Evolutionary conservation across 805 yeast genomes (phyloP).

Genomic region (Spathaspora gorwiae): DNA sequence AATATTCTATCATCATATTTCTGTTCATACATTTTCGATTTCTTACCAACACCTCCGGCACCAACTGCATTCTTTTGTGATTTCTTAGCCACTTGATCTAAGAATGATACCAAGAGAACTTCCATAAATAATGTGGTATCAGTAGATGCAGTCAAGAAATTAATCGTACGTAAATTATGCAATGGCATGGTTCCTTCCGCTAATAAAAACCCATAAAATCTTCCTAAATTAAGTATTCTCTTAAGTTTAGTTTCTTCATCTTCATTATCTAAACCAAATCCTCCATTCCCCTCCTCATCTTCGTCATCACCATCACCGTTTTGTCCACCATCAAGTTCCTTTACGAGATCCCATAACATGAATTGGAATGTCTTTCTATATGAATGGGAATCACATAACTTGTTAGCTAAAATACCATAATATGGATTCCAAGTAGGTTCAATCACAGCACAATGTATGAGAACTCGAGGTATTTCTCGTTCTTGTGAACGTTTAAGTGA

Average conservation of each 20-base stretch:
- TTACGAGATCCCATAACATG: conserved; percentile 79
- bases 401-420: conserved; percentile 74
- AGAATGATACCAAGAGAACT: conserved; percentile 61
- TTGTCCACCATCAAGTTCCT: conserved; percentile 54
- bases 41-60: conserved; percentile 30
- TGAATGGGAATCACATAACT: conserved; percentile 69
- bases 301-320: conserved; percentile 34
- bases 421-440: conserved; percentile 88
- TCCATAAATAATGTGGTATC: conserved; percentile 71
- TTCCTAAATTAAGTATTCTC: conserved; percentile 66
- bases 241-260: conserved; percentile 56
- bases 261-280: conserved; percentile 33
- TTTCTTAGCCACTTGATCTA: conserved; percentile 60
- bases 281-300: conserved; percentile 14
- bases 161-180: conserved; percentile 66
- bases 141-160: conserved; percentile 63
- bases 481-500: conserved; percentile 75
- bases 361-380: conserved; percentile 84
- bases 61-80: conserved; percentile 49
- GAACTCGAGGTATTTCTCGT: conserved; percentile 79
- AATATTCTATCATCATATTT: conserved; percentile 46
- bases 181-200: conserved; percentile 71
- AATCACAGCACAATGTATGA: conserved; percentile 79
- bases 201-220: conserved; percentile 72
- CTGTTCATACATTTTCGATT: conserved; percentile 23